Evolutionary conservation across 1,284 basidiomycete genomes (phyloP).

Genomic region (Rhodotorula sp.): DNA sequence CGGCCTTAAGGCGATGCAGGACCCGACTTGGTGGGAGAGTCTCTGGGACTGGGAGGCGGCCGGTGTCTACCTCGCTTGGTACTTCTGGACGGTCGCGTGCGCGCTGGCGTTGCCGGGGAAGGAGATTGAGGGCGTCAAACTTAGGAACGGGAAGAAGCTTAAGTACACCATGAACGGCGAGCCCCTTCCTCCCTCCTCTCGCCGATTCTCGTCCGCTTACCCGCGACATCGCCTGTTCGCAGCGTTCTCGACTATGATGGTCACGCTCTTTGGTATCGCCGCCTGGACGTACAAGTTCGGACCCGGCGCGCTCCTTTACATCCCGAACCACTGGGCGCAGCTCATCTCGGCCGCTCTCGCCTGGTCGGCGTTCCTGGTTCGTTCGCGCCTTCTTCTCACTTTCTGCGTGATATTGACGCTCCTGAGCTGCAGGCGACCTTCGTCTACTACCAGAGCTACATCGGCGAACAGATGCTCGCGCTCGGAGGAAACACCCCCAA

Average conservation of each 20-base stretch:
- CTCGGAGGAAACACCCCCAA: constrained; percentile 89
- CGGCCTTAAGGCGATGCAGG: constrained; percentile 48
- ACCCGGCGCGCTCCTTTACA: constrained; percentile 75
- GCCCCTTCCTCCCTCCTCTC: constrained; percentile 27
- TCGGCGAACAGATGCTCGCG: constrained; percentile 62
- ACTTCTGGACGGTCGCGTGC: constrained; percentile 75
- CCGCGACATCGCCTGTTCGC: not conserved
- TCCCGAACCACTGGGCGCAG: constrained; percentile 90
- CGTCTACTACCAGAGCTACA: constrained; percentile 72
- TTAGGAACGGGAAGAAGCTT: constrained; percentile 72
- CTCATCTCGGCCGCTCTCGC: constrained; percentile 78
- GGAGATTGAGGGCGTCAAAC: constrained; percentile 70
- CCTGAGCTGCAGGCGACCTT: constrained; percentile 56
- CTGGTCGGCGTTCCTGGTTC: constrained; percentile 69
- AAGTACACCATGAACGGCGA: constrained; percentile 93
- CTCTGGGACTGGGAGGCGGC: constrained; percentile 79
- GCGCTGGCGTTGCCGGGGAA: constrained; percentile 87
- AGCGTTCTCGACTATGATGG: constrained; percentile 85
- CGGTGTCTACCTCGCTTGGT: constrained; percentile 82
- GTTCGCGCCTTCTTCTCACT: not conserved
- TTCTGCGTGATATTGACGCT: not conserved
- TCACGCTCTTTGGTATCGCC: constrained; percentile 67
- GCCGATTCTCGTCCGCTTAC: not conserved
- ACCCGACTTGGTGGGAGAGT: constrained; percentile 62
- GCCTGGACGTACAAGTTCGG: constrained; percentile 72